These are phyloP conservation scores for Mucor saturninus DNA, from an alignment of 371 early-diverging fungal genomes.

Conservation along the genomic window DNA sequence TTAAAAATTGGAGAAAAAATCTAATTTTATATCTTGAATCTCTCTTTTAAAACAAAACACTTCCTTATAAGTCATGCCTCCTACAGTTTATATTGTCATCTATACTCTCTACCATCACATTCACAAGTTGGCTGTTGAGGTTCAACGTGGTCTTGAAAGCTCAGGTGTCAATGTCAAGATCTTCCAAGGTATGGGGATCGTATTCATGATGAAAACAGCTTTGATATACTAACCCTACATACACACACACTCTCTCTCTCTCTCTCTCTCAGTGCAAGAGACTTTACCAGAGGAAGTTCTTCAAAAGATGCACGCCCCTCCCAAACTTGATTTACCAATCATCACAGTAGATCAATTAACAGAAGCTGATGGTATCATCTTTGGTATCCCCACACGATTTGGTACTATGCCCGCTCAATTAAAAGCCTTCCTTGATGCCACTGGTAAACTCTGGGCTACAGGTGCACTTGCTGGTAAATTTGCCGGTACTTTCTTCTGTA, in stretches of 20 bases:
- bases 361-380: constrained; percentile 79
- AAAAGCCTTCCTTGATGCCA: constrained; percentile 72
- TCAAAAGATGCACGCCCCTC: constrained; percentile 73
- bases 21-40: background rate
- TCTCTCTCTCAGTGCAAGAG: constrained; percentile 45
- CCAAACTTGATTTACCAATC: constrained; percentile 65
- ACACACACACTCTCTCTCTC: background rate
- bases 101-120: constrained; percentile 83
- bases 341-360: constrained; percentile 60
- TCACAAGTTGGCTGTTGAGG: constrained; percentile 65
- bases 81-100: constrained; percentile 65
- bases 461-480: constrained; percentile 74
- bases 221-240: no score
- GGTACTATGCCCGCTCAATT: constrained; percentile 81
- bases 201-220: no score
- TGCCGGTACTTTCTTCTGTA: constrained; percentile 76
- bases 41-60: background rate
- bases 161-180: constrained; percentile 62
- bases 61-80: constrained; percentile 13
- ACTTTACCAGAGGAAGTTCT: constrained; percentile 71
- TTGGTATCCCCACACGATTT: constrained; percentile 68
- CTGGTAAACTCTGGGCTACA: constrained; percentile 74
- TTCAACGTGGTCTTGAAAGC: constrained; percentile 62
- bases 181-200: constrained; percentile 46
- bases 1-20: constrained; percentile 6